Evolutionary conservation across 2,329 filamentous ascomycete species (phyloP).

Genomic region (Ophiostoma piceae): DNA sequence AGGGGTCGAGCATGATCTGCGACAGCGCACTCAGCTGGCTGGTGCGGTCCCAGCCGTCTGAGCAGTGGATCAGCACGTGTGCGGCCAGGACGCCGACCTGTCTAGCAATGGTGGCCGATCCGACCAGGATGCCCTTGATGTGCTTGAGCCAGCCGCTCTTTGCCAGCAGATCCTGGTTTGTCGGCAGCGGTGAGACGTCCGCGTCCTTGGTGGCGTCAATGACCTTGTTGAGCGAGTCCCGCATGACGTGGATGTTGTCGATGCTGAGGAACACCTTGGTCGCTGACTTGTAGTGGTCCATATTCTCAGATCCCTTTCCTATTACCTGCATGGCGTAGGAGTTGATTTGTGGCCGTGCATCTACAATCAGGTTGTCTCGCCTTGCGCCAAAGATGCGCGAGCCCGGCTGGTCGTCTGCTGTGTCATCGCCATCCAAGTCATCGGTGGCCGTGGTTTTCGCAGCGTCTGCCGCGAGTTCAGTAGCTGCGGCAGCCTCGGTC

Average conservation of each 20-base stretch:
- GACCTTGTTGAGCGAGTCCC: constrained; percentile 80
- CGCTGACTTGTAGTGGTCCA: constrained; percentile 92
- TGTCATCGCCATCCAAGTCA: constrained; percentile 29
- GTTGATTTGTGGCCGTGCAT: constrained; percentile 90
- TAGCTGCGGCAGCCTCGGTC: constrained; percentile 31
- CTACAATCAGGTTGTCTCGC: constrained; percentile 89
- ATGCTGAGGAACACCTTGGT: constrained; percentile 91
- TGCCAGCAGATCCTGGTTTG: constrained; percentile 71
- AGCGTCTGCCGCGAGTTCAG: constrained; percentile 28
- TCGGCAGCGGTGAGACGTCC: constrained; percentile 75
- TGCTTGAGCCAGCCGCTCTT: constrained; percentile 91
- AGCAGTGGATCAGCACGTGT: constrained; percentile 94
- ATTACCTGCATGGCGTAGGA: constrained; percentile 91
- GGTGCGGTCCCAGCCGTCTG: constrained; percentile 96
- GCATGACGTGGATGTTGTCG: constrained; percentile 98
- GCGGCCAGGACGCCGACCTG: constrained; percentile 90
- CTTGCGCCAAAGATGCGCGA: constrained; percentile 74
- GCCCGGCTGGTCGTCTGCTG: constrained; percentile 51
- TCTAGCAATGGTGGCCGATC: constrained; percentile 74
- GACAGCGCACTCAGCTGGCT: constrained; percentile 88
- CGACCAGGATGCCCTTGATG: constrained; percentile 76
- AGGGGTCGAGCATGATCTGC: constrained; percentile 91
- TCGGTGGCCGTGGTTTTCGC: constrained; percentile 37
- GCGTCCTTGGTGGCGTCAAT: constrained; percentile 88
- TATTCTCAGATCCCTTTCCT: constrained; percentile 91